phyloP scores from a whole-genome alignment of 1,139 yeast species.

The Candida neerlandica region DNA sequence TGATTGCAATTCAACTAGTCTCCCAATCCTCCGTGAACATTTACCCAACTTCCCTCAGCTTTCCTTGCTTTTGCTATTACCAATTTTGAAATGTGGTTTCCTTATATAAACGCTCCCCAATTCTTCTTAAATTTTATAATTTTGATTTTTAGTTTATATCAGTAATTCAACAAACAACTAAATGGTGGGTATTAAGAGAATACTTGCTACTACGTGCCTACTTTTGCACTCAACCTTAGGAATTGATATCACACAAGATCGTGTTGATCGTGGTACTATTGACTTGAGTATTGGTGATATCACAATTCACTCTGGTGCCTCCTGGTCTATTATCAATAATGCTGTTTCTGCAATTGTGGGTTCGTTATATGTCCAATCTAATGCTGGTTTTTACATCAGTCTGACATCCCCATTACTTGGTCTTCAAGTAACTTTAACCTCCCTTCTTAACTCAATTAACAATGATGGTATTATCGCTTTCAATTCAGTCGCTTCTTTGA shows the following conservation, averaged over 20 bases:
- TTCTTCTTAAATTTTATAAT: no score
- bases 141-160: no score
- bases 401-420: slow-evolving; percentile 10
- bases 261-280: slow-evolving; percentile 21
- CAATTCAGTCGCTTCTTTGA: slow-evolving; percentile 21
- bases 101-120: no score
- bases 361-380: slow-evolving; percentile 18
- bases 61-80: no score
- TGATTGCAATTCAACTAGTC: no score
- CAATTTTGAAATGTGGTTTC: no score
- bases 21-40: no score
- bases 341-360: slow-evolving; percentile 27
- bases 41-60: no score
- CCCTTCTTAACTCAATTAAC: slow-evolving; percentile 17
- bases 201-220: no score
- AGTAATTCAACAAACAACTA: no score
- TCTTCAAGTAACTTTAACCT: slow-evolving; percentile 17
- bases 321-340: slow-evolving; percentile 37
- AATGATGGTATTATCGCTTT: slow-evolving; percentile 30
- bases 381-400: slow-evolving; percentile 26
- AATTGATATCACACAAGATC: slow-evolving; percentile 7
- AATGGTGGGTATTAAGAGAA: no score
- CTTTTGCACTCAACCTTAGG: background rate
- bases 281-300: slow-evolving; percentile 23
- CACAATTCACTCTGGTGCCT: slow-evolving; percentile 28